Percentiles rank a stretch among this genome's conserved stretches.
phyloP scores from a whole-genome alignment of 768 basidiomycete species.

The Dendrothele bispora region DNA sequence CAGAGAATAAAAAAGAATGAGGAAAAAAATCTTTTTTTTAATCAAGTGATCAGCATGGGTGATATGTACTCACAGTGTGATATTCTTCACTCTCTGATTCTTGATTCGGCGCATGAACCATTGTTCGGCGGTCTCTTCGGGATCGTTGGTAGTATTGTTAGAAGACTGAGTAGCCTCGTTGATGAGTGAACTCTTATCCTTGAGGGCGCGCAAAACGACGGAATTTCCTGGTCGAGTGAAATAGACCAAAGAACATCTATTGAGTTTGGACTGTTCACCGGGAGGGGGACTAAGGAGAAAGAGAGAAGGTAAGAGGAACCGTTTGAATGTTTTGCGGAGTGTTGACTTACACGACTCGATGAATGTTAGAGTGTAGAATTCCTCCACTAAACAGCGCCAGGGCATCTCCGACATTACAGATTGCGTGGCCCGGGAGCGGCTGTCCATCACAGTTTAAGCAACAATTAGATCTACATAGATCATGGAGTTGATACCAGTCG shows the following conservation, averaged over 20 bases:
- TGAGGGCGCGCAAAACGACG: conserved; percentile 36
- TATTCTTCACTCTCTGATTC: conserved; percentile 1
- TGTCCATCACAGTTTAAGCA: conserved; percentile 10
- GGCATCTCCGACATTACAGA: conserved; percentile 48
- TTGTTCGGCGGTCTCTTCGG: conserved; percentile 1
- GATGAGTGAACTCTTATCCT: conserved; percentile 37
- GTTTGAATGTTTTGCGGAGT: not conserved
- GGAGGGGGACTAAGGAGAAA: conserved; percentile 38
- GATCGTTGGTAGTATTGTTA: not conserved
- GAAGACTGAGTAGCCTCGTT: conserved; percentile 29
- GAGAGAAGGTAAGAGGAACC: not conserved
- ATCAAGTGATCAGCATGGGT: not conserved
- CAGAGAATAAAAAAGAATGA: not conserved
- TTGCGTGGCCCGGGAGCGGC: conserved; percentile 43
- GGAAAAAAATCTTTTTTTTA: not conserved
- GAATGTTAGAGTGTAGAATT: conserved; percentile 42
- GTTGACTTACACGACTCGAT: conserved; percentile 37
- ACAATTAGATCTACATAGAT: not conserved
- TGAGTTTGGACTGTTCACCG: conserved; percentile 36
- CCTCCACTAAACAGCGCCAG: conserved; percentile 45
- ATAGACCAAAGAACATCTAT: conserved; percentile 51
- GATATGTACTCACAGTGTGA: not conserved
- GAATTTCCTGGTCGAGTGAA: conserved; percentile 48
- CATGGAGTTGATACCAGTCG: too few relatives aligned
- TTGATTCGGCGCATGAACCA: conserved; percentile 3